Conservation (phyloP, 345 rosid genomes). For the Boechera retrofracta region DNA sequence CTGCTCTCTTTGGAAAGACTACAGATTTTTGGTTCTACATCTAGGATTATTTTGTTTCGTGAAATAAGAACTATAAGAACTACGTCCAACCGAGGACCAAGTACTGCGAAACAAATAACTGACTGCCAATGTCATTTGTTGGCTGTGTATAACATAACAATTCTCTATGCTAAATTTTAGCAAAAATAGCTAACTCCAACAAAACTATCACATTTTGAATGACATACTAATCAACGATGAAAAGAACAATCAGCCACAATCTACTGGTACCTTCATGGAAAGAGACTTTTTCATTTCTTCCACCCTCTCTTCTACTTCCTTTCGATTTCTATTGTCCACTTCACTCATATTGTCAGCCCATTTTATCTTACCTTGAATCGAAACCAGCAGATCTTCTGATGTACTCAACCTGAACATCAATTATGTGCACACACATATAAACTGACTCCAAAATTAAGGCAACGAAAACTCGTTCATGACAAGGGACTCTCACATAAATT, state of each 20-base stretch:
- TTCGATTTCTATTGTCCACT: conserved; percentile 66
- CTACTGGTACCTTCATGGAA: conserved; percentile 81
- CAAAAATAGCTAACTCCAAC: background rate
- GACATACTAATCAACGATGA: background rate
- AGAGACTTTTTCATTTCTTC: conserved; percentile 86
- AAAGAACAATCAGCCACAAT: conserved; percentile 48
- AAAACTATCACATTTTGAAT: conserved; percentile 9
- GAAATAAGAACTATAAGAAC: background rate
- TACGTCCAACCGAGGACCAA: background rate
- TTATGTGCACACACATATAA: conserved; percentile 7
- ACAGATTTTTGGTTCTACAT: background rate
- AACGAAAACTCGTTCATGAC: background rate
- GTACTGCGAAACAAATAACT: background rate
- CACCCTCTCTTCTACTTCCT: conserved; percentile 78
- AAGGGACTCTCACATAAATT: conserved; percentile 9
- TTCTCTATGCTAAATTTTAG: background rate
- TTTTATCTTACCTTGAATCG: conserved; percentile 93
- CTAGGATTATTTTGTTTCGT: background rate
- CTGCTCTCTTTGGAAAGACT: conserved; percentile 17
- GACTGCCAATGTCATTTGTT: conserved; percentile 1
- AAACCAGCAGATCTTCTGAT: conserved; percentile 72
- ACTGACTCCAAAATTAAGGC: background rate
- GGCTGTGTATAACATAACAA: conserved; percentile 2
- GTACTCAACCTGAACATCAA: conserved; percentile 64
- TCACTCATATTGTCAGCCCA: conserved; percentile 97